These are phyloP conservation scores for Aurinia saxatilis DNA, from an alignment of 345 rosid genomes.

Conservation along the genomic window DNA sequence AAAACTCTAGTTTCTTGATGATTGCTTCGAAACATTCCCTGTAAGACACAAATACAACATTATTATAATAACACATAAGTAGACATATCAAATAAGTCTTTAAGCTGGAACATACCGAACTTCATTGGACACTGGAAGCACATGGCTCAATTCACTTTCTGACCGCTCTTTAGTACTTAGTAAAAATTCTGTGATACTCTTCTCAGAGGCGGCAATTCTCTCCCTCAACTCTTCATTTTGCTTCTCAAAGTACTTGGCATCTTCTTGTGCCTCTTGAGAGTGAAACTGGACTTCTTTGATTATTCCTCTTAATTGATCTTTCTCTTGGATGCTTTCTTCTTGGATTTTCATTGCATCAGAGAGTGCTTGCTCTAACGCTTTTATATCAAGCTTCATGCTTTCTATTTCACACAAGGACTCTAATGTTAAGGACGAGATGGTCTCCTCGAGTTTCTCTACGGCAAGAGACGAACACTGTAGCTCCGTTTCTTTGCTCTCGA, in stretches of 20 bases:
- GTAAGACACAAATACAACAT: constrained; percentile 9
- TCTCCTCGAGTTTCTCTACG: constrained; percentile 69
- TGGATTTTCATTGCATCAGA: constrained; percentile 47
- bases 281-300: constrained; percentile 43
- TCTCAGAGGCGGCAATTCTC: constrained; percentile 34
- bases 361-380: constrained; percentile 49
- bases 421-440: constrained; percentile 45
- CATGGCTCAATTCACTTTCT: constrained; percentile 35
- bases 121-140: constrained; percentile 30
- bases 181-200: constrained; percentile 29
- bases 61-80: not conserved
- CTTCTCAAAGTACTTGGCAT: constrained; percentile 31
- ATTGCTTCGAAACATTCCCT: constrained; percentile 30
- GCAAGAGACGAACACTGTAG: constrained; percentile 42
- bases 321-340: constrained; percentile 52
- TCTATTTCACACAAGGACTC: constrained; percentile 82
- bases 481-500: constrained; percentile 57
- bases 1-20: constrained; percentile 30
- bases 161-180: constrained; percentile 37
- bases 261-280: constrained; percentile 36
- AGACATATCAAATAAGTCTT: not conserved
- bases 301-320: constrained; percentile 32
- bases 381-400: constrained; percentile 72
- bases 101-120: constrained; percentile 37
- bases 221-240: constrained; percentile 51